These are phyloP conservation scores for Leucocoprinus sp. DNA, from an alignment of 768 basidiomycete genomes.

Conservation along the genomic window DNA sequence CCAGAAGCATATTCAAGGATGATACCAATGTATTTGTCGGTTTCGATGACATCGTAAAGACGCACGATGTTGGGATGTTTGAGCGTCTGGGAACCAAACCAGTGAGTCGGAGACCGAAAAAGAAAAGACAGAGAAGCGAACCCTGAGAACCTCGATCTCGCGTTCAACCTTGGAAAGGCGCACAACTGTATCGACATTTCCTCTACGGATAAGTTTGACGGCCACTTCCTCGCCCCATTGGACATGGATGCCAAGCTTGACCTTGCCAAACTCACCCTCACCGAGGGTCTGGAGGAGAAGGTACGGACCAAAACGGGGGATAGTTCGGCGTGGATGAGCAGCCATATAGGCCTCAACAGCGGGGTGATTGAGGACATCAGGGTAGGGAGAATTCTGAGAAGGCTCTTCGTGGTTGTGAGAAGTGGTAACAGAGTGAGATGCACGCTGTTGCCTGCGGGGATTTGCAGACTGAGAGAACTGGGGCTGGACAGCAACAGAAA, in stretches of 20 bases:
- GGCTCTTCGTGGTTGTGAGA: too few relatives aligned
- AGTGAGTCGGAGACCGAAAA: constrained; percentile 14
- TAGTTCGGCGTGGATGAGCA: constrained; percentile 77
- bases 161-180: constrained; percentile 94
- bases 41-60: constrained; percentile 97
- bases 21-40: constrained; percentile 99
- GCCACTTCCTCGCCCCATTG: constrained; percentile 67
- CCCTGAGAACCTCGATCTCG: constrained; percentile 95
- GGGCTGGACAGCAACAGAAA: constrained; percentile 51
- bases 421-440: constrained; percentile 61
- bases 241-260: constrained; percentile 92
- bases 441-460: constrained; percentile 50
- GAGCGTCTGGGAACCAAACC: constrained; percentile 59
- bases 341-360: constrained; percentile 68
- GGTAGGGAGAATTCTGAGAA: constrained; percentile 36
- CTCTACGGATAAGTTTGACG: too few relatives aligned
- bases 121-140: constrained; percentile 32
- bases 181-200: constrained; percentile 27
- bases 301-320: constrained; percentile 94
- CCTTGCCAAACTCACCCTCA: constrained; percentile 99
- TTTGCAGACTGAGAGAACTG: constrained; percentile 26
- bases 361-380: constrained; percentile 53
- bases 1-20: constrained; percentile 98
- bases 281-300: too few relatives aligned
- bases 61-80: constrained; percentile 98